Percentiles rank a stretch among this genome's conserved stretches.
Evolutionary conservation across 768 basidiomycete species (phyloP).

Genomic region (Rhodosporidiobolus odoratus): DNA sequence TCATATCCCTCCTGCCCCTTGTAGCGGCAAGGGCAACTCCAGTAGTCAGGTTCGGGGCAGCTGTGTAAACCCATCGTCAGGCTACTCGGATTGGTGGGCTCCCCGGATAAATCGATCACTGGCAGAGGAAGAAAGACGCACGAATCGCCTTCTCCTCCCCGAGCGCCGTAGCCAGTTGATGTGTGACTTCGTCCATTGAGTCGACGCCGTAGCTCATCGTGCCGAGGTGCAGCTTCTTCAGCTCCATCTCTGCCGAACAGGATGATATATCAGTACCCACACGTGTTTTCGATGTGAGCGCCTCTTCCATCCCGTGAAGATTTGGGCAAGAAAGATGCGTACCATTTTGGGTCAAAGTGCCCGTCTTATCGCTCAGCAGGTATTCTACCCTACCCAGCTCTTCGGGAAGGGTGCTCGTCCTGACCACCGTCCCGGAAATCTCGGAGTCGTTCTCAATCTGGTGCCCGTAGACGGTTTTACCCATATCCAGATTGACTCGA

Average conservation of each 20-base stretch:
- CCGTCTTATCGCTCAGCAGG: slow-evolving; percentile 93
- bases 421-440: slow-evolving; percentile 90
- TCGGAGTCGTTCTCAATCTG: slow-evolving; percentile 89
- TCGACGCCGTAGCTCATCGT: slow-evolving; percentile 95
- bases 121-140: slow-evolving; percentile 41
- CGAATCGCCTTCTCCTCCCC: slow-evolving; percentile 61
- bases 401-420: slow-evolving; percentile 95
- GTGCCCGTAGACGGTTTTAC: slow-evolving; percentile 94
- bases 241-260: slow-evolving; percentile 81
- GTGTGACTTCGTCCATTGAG: slow-evolving; percentile 97
- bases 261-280: not conserved
- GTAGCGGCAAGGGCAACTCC: slow-evolving; percentile 70
- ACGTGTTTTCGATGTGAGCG: slow-evolving; percentile 3
- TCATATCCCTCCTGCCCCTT: slow-evolving; percentile 88
- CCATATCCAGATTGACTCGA: slow-evolving; percentile 99
- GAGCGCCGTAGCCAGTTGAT: slow-evolving; percentile 81
- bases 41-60: slow-evolving; percentile 53
- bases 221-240: slow-evolving; percentile 98
- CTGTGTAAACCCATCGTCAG: not conserved
- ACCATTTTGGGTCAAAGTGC: slow-evolving; percentile 97
- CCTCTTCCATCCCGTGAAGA: too few relatives aligned
- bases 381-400: slow-evolving; percentile 94
- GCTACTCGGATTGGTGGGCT: not conserved
- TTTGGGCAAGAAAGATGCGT: slow-evolving; percentile 38
- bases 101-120: not conserved